Evolutionary conservation across 352 stramenopile species (phyloP).

Genomic region (Phytophthora citrophthora): DNA sequence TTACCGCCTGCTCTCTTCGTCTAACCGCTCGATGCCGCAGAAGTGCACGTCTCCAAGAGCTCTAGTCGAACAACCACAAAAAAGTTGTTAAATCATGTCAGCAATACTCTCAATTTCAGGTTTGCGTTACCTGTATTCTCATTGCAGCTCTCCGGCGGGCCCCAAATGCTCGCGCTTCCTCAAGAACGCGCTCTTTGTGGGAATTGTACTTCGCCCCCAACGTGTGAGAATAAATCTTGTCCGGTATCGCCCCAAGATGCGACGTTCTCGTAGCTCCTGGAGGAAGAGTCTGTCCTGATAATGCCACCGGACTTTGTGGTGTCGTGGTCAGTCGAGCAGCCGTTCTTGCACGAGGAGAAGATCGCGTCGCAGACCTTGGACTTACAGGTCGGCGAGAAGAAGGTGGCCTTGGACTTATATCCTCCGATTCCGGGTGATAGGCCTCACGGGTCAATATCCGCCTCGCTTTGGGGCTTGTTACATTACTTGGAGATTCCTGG

Average conservation of each 20-base stretch:
- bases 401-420: slow-evolving; percentile 32
- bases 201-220: slow-evolving; percentile 57
- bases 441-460: slow-evolving; percentile 17
- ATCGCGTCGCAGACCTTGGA: slow-evolving; percentile 3
- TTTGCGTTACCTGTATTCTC: slow-evolving; percentile 59
- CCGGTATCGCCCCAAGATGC: slow-evolving; percentile 42
- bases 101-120: neutral
- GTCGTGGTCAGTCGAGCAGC: slow-evolving; percentile 48
- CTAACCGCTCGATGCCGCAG: slow-evolving; percentile 14
- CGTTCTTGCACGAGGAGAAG: slow-evolving; percentile 49
- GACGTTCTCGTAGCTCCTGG: slow-evolving; percentile 58
- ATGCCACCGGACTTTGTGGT: slow-evolving; percentile 35
- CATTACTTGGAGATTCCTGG: slow-evolving; percentile 3
- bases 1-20: slow-evolving; percentile 30
- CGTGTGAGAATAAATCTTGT: slow-evolving; percentile 51
- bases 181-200: slow-evolving; percentile 51
- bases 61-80: slow-evolving; percentile 16
- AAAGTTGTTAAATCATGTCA: neutral
- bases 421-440: slow-evolving; percentile 11
- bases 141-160: slow-evolving; percentile 49
- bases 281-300: slow-evolving; percentile 48
- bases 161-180: slow-evolving; percentile 56
- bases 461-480: slow-evolving; percentile 22
- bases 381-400: slow-evolving; percentile 14
- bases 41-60: slow-evolving; percentile 29